Evolutionary conservation across 495 filamentous ascomycete species (phyloP), one percentile per base, ranked within the genome.

Genomic region (Stereocaulon alpinum): DNA sequence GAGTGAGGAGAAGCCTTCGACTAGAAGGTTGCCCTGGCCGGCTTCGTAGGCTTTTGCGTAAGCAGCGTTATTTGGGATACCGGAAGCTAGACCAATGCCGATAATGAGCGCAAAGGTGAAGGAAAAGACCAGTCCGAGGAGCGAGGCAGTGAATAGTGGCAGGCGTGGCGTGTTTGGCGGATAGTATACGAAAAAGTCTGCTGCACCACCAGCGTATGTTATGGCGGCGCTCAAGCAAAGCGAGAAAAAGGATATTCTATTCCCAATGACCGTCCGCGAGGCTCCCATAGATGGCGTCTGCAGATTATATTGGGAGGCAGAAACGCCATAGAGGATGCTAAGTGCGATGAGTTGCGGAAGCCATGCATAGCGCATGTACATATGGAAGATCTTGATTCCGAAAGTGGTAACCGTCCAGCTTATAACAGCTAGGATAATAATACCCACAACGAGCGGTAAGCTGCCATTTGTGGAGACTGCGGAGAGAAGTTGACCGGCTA

Each of bases 401-500:
- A 90, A 88, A 2, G 83, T 86, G 0, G 86, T 81, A 24, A 91
- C 76, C 0, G 76, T 70, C 82, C 81, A 87, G 32, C 77, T 78
- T 51, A 89, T 81, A 48, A 89, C 60, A 0, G 83, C 81, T 40
- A 82, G 78, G 40, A 89, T 79, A 22, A 89, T 77, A 64, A 89
- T 88, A 17, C 77, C 78, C 11, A 88, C 87, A 48, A 80, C 78
- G 5, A 89, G 78, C 0, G 82, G 81, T 68, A 91, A 73, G 60
- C 65, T 76, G 37, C 78, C 77, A 63, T 80, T 75, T 2, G 74
- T 68, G 4, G 83, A 86, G 1, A 91, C 82, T 10, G 87, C 86
- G 24, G 82, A 86, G 4, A 91, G 71, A 17, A 90, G 87, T 64
- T 90, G 86, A 1, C 87, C 87, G 2, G 83, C 80, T 22, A 90